Evolutionary conservation across 306 rosid species (phyloP).

Genomic region (Vachellia collinsii): DNA sequence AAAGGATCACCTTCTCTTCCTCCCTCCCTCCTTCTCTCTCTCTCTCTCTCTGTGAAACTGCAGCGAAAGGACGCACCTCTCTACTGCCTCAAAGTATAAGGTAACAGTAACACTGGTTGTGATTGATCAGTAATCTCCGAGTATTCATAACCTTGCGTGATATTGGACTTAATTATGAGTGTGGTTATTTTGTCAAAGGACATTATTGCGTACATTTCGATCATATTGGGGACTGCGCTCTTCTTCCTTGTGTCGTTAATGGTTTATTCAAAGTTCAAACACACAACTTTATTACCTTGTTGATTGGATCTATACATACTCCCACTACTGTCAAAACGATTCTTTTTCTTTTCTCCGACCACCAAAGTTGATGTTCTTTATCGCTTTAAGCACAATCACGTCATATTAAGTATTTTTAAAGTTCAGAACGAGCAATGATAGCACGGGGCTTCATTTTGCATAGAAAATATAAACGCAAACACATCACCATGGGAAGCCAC

Average conservation of each 20-base stretch:
- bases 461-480: not conserved
- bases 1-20: constrained; percentile 26
- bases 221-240: constrained; percentile 34
- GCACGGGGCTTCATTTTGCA: not conserved
- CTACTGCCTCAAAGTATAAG: not conserved
- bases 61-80: constrained; percentile 15
- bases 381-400: not conserved
- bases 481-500: not conserved
- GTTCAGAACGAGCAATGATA: constrained; percentile 1
- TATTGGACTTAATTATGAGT: not conserved
- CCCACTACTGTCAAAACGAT: not conserved
- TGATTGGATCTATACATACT: constrained; percentile 6
- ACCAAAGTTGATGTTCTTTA: not conserved
- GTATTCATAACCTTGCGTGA: not conserved
- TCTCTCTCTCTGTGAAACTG: constrained; percentile 6
- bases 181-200: constrained; percentile 12
- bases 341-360: constrained; percentile 8
- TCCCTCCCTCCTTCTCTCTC: not conserved
- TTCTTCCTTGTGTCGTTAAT: constrained; percentile 8
- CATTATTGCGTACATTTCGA: not conserved
- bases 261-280: constrained; percentile 5
- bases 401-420: not conserved
- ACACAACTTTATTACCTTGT: constrained; percentile 24
- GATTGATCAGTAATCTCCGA: not conserved
- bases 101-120: not conserved